Base-by-base conservation (phyloP, 2,329 filamentous ascomycete species). In the Coniochaeta sp. region DNA sequence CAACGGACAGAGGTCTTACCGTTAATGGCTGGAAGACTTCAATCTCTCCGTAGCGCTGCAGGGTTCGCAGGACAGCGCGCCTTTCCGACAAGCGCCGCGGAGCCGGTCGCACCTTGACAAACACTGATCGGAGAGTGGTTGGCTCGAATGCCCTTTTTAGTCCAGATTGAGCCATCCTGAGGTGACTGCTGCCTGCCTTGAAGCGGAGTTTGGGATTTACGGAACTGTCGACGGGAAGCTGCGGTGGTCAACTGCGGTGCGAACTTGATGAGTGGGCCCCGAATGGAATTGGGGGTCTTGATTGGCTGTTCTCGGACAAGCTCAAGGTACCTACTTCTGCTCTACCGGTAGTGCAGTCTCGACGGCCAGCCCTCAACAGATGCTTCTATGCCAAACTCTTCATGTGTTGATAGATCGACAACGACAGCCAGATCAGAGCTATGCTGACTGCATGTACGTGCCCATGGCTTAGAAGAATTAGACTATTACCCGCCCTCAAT, bases 71-170 rank as follows among this genome's bases (percentile, higher is more conserved):
- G 22, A 86, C 74, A 8, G 81, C 81, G 26, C 82, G 80, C 7
- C 83, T 79, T 70, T 86, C 81, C 33, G 76, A 74, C 64, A 86
- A 79, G 55, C 64, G 80, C n/a, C 72, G 66, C 12, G 83, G 83
- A 14, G 76, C 67, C 16, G 83, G 83, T n/a, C 71, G 69, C 22
- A 84, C 82, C 40, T 75, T 76, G 63, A 86, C 66, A 61, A 79
- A 79, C 34, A 85, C 44, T 16, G 71, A 68, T 14, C 72, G 65
- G 52, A 62, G 26, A 26, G n/a, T 62, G 34, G 62, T 24, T 19
- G 54, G 54, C 33, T 57, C 34, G 17, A 57, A 9, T 17, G 34
- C 54, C 16, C 47, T 6, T 34, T 19, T 56, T 6, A 26, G 31
- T 5, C 9, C 22, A 36, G 54, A 56, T 38, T 36, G 54, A 36